phyloP scores from a whole-genome alignment of 371 early-diverging fungal species.

The Paramicrosporidium saccamoebae region DNA sequence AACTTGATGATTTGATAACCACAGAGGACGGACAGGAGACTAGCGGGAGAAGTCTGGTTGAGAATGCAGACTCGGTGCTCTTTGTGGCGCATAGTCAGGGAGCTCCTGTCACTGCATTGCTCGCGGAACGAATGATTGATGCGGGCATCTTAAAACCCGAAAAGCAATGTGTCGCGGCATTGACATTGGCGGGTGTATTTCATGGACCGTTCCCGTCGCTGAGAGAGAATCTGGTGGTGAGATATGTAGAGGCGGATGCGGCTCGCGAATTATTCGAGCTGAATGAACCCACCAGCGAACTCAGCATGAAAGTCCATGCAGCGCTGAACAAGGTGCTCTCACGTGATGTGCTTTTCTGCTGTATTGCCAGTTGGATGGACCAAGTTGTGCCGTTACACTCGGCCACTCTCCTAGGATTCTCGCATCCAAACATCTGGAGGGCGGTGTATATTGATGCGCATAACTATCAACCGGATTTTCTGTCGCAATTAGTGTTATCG shows the following conservation, averaged over 20 bases:
- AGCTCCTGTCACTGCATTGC: conserved; percentile 41
- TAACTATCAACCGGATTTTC: conserved; percentile 39
- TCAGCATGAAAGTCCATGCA: conserved; percentile 20
- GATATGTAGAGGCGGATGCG: conserved; percentile 62
- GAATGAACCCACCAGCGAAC: conserved; percentile 24
- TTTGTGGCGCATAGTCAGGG: conserved; percentile 71
- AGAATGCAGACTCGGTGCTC: conserved; percentile 31
- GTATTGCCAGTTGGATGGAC: conserved; percentile 46
- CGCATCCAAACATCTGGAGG: conserved; percentile 51
- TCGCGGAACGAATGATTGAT: conserved; percentile 25
- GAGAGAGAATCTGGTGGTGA: conserved; percentile 33
- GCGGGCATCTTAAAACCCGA: conserved; percentile 16
- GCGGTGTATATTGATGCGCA: conserved; percentile 50
- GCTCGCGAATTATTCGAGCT: conserved; percentile 66
- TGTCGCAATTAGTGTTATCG: conserved; percentile 44
- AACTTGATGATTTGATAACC: conserved; percentile 10
- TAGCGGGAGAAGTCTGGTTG: not conserved
- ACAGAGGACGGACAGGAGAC: not conserved
- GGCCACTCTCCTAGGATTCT: conserved; percentile 36
- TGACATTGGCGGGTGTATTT: conserved; percentile 67
- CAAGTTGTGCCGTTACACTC: conserved; percentile 81
- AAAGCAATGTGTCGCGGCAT: conserved; percentile 24
- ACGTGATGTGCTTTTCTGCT: conserved; percentile 20
- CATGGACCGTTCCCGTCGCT: conserved; percentile 60
- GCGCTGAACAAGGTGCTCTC: conserved; percentile 25